A percentile compares a stretch with the other conserved stretches of the same genome.
Evolutionary conservation across 2,329 filamentous ascomycete genomes (phyloP).

Genomic region (Microdochium paspali): DNA sequence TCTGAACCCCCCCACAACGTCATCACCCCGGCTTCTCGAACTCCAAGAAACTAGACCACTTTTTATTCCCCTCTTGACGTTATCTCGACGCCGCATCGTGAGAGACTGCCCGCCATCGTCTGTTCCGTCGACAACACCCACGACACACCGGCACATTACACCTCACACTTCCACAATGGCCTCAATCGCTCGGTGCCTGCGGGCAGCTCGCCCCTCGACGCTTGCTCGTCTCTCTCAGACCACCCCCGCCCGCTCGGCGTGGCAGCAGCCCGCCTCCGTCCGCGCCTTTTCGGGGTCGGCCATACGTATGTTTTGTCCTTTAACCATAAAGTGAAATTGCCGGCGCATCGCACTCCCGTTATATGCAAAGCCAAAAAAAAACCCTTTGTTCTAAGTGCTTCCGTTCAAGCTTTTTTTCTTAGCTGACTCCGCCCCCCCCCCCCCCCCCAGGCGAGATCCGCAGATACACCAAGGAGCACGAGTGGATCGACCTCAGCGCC

Average conservation of each 20-base stretch:
- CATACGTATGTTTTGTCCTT: conserved; percentile 28
- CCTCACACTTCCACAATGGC: conserved; percentile 35
- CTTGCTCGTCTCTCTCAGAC: conserved; percentile 27
- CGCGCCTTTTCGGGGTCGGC: conserved; percentile 37
- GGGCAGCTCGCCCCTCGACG: conserved; percentile 36
- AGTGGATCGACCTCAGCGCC: conserved; percentile 86
- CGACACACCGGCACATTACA: conserved; percentile 3
- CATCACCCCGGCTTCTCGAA: neutral
- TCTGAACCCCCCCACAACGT: neutral
- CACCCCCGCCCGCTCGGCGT: conserved; percentile 13
- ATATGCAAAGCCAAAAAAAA: no score
- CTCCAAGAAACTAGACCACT: neutral
- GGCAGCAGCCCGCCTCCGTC: conserved; percentile 24
- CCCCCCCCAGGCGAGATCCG: conserved; percentile 49
- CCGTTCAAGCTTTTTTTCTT: neutral
- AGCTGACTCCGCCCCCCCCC: neutral
- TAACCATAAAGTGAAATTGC: no score
- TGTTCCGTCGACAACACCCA: neutral
- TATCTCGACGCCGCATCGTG: conserved; percentile 1
- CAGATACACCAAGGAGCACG: conserved; percentile 94
- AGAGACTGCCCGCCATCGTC: neutral
- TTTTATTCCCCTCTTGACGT: neutral
- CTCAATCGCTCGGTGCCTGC: conserved; percentile 49
- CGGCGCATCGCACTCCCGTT: no score
- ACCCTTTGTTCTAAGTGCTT: no score